These are phyloP conservation scores for Deuterostichococcus epilithicus DNA, from an alignment of 139 green algal species.

Conservation along the genomic window DNA sequence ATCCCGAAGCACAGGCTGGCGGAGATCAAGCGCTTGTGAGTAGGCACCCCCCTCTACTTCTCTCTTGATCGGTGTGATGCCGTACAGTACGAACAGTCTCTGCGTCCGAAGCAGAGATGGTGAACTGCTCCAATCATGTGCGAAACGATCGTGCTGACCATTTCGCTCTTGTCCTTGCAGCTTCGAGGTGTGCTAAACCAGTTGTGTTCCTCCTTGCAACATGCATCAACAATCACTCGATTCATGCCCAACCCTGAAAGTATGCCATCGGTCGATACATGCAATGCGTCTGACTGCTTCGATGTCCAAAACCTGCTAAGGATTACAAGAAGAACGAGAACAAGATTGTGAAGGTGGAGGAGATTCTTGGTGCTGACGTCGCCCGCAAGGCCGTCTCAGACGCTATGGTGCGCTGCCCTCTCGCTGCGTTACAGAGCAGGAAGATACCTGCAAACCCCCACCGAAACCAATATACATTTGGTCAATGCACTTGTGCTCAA, in stretches of 20 bases:
- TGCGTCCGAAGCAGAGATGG: too few species aligned
- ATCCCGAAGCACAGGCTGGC: constrained; percentile 81
- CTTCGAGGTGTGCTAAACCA: too few species aligned
- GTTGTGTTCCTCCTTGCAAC: too few species aligned
- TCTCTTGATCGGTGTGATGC: background rate
- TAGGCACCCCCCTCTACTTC: background rate
- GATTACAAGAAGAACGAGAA: constrained; percentile 95
- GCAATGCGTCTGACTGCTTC: too few species aligned
- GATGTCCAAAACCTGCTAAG: constrained; percentile 18
- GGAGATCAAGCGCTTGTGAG: constrained; percentile 69
- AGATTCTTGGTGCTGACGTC: constrained; percentile 77
- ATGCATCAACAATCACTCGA: too few species aligned
- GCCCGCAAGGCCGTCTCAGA: constrained; percentile 73
- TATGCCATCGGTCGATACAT: too few species aligned
- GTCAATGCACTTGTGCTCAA: background rate
- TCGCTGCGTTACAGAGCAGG: background rate
- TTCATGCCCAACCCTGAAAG: too few species aligned
- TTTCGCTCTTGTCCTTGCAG: too few species aligned
- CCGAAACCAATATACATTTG: background rate
- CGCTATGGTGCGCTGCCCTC: constrained; percentile 43
- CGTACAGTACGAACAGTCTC: too few species aligned
- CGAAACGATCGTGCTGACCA: too few species aligned
- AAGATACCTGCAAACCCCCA: background rate
- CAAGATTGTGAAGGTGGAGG: constrained; percentile 91
- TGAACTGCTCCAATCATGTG: too few species aligned